Conservation (phyloP, 1,139 yeast species). For the Candida gigantensis region DNA sequence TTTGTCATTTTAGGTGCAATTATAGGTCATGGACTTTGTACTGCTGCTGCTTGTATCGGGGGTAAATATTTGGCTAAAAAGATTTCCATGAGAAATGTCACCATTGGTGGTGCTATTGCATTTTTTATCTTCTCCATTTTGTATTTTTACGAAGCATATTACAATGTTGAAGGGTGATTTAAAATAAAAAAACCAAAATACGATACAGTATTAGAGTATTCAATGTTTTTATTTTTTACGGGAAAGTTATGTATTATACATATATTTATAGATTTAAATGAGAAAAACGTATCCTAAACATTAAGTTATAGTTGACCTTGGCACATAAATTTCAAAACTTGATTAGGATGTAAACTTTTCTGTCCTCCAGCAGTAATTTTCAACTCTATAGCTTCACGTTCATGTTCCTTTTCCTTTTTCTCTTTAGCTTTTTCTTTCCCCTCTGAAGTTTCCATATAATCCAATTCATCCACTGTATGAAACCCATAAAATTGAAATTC, state of each 20-base stretch:
- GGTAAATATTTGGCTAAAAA: constrained; percentile 88
- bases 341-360: constrained; percentile 37
- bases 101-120: constrained; percentile 86
- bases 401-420: constrained; percentile 28
- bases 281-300: not conserved
- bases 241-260: not conserved
- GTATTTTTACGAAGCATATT: constrained; percentile 70
- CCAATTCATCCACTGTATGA: constrained; percentile 51
- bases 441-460: constrained; percentile 36
- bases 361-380: constrained; percentile 35
- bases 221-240: not conserved
- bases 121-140: constrained; percentile 80
- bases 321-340: constrained; percentile 43
- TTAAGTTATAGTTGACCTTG: constrained; percentile 30
- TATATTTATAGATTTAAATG: not conserved
- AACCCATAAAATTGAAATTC: constrained; percentile 66
- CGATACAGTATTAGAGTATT: no score
- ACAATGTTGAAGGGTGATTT: constrained; percentile 26
- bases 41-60: constrained; percentile 89
- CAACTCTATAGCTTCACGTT: constrained; percentile 28
- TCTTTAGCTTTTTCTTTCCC: constrained; percentile 38
- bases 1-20: constrained; percentile 86
- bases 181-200: not conserved
- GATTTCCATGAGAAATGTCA: constrained; percentile 88
- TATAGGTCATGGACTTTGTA: constrained; percentile 87